Evolutionary conservation across 2,329 filamentous ascomycete species (phyloP), one percentile per base, ranked within the genome.

Genomic region (Chaetomiaceae sp.): DNA sequence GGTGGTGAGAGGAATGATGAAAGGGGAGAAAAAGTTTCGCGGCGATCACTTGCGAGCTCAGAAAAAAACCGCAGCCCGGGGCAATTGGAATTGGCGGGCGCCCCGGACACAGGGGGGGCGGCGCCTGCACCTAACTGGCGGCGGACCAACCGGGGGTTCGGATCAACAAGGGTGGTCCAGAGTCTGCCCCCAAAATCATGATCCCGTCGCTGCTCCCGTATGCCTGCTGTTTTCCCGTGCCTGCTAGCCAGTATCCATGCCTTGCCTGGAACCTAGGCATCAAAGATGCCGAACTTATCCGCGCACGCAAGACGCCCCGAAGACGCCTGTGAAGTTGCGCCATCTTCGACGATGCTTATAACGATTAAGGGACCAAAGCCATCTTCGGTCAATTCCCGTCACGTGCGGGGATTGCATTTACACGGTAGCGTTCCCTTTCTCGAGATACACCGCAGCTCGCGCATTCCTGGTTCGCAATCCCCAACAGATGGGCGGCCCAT

Each of bases 1-100:
- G 61, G 64, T 65, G 54, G 65, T 60, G 62, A 64, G 63, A 63
- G 68, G 65, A 62, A 67, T 60, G 63, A 67, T 56, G 63, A 59
- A 63, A 64, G 63, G 65, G 68, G 57, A 57, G 43, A 63, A 63
- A 65, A 63, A 60, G 56, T 63, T 63, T 63, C 56, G 48, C 45
- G 48, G 62, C 51, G 53, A 59, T 61, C 58, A 61, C 41, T 49
- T 35, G 46, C 49, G 40, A 55, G 59, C 54, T 57, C 48, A 54
- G 57, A 60, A 66, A 68, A 67, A 68, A 66, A 62, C 59, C 66
- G 66, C 63, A 69, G 61, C 59, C 57, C 47, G 55, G 46, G 49
- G 50, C n/a, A n/a, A n/a, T n/a, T n/a, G n/a, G n/a, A 50, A 49
- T 44, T 50, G 21, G 45, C 48, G 41, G 47, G 42, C 38, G 27